Percentiles rank a stretch among this genome's conserved stretches.
Conservation (phyloP, 1,284 basidiomycete species). For the Leccinum pachyderme region DNA sequence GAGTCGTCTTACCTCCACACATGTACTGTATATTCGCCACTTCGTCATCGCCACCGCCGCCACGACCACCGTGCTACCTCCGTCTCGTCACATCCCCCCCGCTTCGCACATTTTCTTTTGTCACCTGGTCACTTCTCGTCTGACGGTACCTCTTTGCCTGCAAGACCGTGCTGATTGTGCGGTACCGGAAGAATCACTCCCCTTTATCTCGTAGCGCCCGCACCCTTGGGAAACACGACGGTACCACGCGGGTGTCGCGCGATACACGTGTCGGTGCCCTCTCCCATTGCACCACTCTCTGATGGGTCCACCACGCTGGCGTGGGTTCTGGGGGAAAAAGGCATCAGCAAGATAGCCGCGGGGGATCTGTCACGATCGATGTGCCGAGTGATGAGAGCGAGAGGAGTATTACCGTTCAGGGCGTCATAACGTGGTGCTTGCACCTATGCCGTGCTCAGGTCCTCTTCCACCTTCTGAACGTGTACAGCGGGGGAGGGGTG, state of each 20-base stretch:
- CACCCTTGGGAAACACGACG: not conserved
- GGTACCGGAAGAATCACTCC: not conserved
- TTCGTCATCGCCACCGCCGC: not conserved
- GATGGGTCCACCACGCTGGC: not conserved
- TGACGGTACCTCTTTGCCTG: not conserved
- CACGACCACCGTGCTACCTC: slow-evolving; percentile 6
- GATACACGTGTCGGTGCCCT: slow-evolving; percentile 1
- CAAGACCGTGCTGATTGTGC: slow-evolving; percentile 5
- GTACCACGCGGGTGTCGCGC: not conserved
- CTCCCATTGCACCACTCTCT: not conserved
- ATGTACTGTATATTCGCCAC: not conserved
- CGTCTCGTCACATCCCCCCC: not conserved
- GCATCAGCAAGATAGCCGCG: not conserved
- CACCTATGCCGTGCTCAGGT: slow-evolving; percentile 7
- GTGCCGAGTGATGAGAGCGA: not conserved
- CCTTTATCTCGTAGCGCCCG: not conserved
- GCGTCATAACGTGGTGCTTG: not conserved
- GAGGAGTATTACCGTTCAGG: not conserved
- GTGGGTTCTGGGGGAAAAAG: not conserved
- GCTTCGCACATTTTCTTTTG: not conserved
- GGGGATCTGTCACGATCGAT: not conserved
- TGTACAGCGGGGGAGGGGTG: not conserved
- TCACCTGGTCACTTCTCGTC: not conserved
- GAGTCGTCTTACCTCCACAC: not conserved
- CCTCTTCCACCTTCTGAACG: not conserved